These are phyloP conservation scores for Xylaria nigripes DNA, from an alignment of 495 filamentous ascomycete genomes.

Conservation along the genomic window DNA sequence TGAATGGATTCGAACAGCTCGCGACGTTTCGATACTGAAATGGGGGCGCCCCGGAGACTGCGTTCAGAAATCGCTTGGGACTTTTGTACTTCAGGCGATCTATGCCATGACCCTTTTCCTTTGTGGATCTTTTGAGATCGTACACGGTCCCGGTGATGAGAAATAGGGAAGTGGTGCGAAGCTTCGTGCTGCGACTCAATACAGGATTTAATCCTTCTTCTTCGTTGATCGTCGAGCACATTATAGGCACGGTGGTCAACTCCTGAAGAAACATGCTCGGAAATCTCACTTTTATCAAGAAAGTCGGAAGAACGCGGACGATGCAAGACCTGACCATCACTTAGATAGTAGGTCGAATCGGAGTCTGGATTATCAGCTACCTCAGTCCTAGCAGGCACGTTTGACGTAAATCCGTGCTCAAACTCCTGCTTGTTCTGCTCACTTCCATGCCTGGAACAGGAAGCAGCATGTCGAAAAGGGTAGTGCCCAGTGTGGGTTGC, in stretches of 20 bases:
- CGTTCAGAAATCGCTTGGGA: background rate
- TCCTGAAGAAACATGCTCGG: constrained; percentile 5
- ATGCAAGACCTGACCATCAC: background rate
- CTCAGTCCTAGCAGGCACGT: background rate
- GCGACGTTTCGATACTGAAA: constrained; percentile 1
- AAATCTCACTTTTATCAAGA: constrained; percentile 8
- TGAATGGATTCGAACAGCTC: background rate
- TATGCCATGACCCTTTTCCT: background rate
- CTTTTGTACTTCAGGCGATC: background rate
- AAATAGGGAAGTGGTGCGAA: background rate
- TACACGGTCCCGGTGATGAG: background rate
- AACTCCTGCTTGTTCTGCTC: background rate
- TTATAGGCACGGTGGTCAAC: background rate
- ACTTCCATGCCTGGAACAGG: constrained; percentile 10
- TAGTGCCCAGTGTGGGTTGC: constrained; percentile 27
- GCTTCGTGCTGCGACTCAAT: background rate
- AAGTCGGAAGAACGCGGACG: constrained; percentile 14
- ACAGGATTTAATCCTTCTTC: background rate
- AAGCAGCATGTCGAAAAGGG: constrained; percentile 25
- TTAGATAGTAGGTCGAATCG: background rate
- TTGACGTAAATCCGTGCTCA: background rate
- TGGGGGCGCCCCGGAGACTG: background rate
- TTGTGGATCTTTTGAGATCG: background rate
- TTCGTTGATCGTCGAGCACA: background rate
- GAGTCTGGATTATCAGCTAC: background rate